phyloP scores from a whole-genome alignment of 2,329 filamentous ascomycete species.

The Fusarium incarnatum region DNA sequence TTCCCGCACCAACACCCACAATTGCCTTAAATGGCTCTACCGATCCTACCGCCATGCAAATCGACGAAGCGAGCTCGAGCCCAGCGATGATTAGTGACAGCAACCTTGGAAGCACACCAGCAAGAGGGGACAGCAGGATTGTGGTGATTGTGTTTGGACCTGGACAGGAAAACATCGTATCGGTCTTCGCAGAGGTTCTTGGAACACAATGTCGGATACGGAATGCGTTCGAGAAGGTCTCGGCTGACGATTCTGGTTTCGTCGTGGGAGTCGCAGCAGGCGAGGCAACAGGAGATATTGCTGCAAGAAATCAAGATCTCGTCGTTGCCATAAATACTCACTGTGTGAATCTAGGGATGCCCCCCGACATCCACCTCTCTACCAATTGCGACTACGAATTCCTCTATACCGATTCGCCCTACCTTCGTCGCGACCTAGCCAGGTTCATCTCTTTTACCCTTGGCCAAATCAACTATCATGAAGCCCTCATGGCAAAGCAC shows the following conservation, averaged over 20 bases:
- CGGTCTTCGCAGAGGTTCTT: conserved; percentile 80
- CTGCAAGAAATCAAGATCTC: conserved; percentile 66
- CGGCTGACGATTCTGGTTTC: conserved; percentile 67
- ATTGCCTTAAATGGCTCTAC: conserved; percentile 44
- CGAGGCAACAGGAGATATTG: conserved; percentile 68
- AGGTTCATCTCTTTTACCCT: conserved; percentile 83
- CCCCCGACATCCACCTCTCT: conserved; percentile 74
- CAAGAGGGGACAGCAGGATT: conserved; percentile 67
- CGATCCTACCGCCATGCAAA: conserved; percentile 47
- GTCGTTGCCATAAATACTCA: conserved; percentile 81
- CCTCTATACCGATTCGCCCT: conserved; percentile 78
- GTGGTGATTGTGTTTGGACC: conserved; percentile 76
- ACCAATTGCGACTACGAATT: conserved; percentile 86
- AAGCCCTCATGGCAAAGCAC: conserved; percentile 79
- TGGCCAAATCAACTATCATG: conserved; percentile 82
- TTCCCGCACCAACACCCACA: conserved; percentile 45
- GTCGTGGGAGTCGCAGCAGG: conserved; percentile 74
- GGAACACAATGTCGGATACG: conserved; percentile 77
- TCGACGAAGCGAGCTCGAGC: conserved; percentile 53
- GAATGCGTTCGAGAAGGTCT: conserved; percentile 65
- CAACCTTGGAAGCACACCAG: conserved; percentile 59
- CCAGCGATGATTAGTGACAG: conserved; percentile 52
- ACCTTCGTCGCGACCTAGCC: conserved; percentile 79
- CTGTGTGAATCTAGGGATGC: conserved; percentile 77
- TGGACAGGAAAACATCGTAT: conserved; percentile 79